Conservation (phyloP, 1,284 basidiomycete species). For the Malassezia caprae region DNA sequence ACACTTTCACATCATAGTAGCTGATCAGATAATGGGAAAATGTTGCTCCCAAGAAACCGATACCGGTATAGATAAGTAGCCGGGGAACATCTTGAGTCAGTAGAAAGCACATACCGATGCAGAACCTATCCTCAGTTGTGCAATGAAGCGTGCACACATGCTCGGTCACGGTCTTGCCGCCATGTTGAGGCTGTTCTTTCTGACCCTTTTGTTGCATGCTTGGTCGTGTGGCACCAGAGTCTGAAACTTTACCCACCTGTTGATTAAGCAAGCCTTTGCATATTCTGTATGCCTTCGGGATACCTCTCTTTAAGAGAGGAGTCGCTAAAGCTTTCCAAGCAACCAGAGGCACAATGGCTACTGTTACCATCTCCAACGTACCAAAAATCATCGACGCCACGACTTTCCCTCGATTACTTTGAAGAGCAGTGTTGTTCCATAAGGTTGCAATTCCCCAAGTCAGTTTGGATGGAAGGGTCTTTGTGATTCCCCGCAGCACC, state of each 20-base stretch:
- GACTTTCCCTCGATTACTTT: neutral
- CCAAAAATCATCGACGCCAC: neutral
- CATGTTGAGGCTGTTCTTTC: neutral
- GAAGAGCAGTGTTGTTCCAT: neutral
- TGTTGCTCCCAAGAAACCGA: slow-evolving; percentile 7
- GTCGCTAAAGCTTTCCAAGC: slow-evolving; percentile 3
- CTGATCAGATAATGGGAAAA: slow-evolving; percentile 1
- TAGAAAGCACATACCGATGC: neutral
- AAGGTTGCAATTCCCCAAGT: neutral
- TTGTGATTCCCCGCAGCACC: neutral
- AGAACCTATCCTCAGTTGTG: neutral
- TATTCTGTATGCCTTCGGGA: neutral
- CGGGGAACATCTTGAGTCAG: slow-evolving; percentile 1
- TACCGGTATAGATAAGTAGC: slow-evolving; percentile 8
- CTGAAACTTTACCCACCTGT: neutral
- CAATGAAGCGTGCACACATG: neutral
- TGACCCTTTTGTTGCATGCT: neutral
- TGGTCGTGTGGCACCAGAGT: neutral
- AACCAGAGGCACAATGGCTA: slow-evolving; percentile 5
- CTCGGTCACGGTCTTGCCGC: neutral
- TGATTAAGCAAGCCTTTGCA: neutral
- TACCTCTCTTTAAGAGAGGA: neutral
- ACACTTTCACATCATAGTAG: slow-evolving; percentile 5
- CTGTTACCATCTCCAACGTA: neutral
- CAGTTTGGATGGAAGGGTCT: neutral